Base-by-base conservation (phyloP, 2,329 filamentous ascomycete genomes). In the Ramularia collo-cygni region DNA sequence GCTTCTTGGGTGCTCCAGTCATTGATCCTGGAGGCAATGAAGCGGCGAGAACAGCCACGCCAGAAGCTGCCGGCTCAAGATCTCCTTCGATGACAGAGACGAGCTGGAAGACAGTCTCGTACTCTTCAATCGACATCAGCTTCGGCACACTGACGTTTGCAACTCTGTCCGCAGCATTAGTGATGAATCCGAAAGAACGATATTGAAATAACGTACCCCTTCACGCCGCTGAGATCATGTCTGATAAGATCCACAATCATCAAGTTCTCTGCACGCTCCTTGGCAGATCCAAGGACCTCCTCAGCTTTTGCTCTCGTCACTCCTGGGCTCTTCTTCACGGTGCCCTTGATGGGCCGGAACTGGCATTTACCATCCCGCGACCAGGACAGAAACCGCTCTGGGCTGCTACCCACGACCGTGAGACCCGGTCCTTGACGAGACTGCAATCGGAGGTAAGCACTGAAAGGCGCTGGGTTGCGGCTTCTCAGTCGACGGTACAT, bases 231-330 rank as follows among this genome's bases (percentile, higher is more conserved):
- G 9, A 96, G 70, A 61, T 96, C 90, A 58, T 96, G 90, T 0
- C 90, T 77, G n/a, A 95, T 92, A 1, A 96, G 72, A 61, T 96
- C 90, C 2, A 95, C 89, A 54, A 96, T 95, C 92, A 96, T 96
- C 16, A 96, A 74, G 57, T 96, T 96, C 67, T 96, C 90, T 0
- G 90, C 90, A 54, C 85, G 81, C 62, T 96, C 92, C 61, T 96
- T 96, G 15, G 85, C 82, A 0, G 85, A 75, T 42, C 82, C 77
- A 10, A 95, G 75, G 28, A 93, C 76, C 18, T 68, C 66, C 45
- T 81, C 78, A 1, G 90, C 89, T 54, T 84, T 75, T 4, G 72
- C 75, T n/a, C 83, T 70, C 0, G 83, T 92, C 27, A 82, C 78
- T 1, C 69, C 70, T 1, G 71, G 67, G 0, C 75, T 76, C 54